Evolutionary conservation across 2,329 filamentous ascomycete species (phyloP).

Genomic region (Pyricularia sp.): DNA sequence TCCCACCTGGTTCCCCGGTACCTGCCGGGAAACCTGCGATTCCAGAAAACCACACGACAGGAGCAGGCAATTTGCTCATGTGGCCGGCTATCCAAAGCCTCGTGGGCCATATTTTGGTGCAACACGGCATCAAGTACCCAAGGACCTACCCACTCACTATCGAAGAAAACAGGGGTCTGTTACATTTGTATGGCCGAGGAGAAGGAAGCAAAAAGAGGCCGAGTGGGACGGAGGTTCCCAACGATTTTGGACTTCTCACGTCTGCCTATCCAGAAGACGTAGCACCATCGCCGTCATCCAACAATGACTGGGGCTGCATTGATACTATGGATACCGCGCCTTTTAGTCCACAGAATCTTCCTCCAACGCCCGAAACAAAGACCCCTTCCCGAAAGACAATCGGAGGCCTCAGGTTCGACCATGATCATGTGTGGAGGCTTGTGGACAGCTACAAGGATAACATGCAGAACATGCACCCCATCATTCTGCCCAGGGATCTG

Average conservation of each 20-base stretch:
- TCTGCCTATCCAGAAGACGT: conserved; percentile 20
- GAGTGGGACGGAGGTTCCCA: conserved; percentile 29
- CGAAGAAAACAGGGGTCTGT: conserved; percentile 63
- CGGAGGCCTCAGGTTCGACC: conserved; percentile 45
- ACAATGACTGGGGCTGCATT: conserved; percentile 50
- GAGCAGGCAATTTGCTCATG: conserved; percentile 71
- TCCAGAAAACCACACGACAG: conserved; percentile 78
- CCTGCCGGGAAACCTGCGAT: conserved; percentile 58
- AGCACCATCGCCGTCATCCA: conserved; percentile 40
- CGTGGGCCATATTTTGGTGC: conserved; percentile 40
- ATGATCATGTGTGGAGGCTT: conserved; percentile 39
- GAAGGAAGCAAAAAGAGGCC: conserved; percentile 58
- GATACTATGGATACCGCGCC: conserved; percentile 28
- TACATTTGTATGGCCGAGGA: conserved; percentile 70
- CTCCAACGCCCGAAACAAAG: conserved; percentile 19
- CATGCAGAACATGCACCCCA: conserved; percentile 57
- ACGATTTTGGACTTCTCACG: conserved; percentile 23
- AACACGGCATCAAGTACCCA: conserved; percentile 43
- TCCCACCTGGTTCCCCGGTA: conserved; percentile 36
- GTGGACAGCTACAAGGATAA: conserved; percentile 49
- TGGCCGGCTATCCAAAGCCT: conserved; percentile 62
- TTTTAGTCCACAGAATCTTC: conserved; percentile 21
- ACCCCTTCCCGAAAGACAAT: conserved; percentile 23
- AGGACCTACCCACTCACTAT: conserved; percentile 68
- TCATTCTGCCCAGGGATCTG: conserved; percentile 45